Evolutionary conservation across 2,329 filamentous ascomycete genomes (phyloP), one percentile per base, ranked within the genome.

Genomic region (Colletotrichum theobromicola): DNA sequence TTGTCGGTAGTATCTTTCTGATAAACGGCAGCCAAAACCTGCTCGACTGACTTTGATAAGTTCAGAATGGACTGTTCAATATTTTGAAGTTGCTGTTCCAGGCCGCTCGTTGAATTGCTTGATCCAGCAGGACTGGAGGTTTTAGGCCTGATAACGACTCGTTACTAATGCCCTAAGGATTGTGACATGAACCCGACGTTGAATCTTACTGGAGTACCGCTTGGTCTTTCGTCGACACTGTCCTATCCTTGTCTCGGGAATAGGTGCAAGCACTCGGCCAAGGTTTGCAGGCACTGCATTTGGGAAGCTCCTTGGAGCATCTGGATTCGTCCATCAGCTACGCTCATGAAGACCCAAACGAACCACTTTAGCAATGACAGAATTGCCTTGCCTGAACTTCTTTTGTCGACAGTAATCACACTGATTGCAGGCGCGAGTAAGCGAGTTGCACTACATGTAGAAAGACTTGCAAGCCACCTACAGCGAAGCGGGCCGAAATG

Each of bases 351-450:
- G 9, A 35, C 6, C 57, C 24, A 13, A 10, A 15, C 16, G 15
- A 18, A 18, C 53, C 8, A 15, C 5, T 18, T 34, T 12, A 15
- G 16, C 26, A n/a, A 4, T 7, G 4, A 4, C 7, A n/a, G n/a
- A 30, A 2, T 21, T n/a, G 37, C 7, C 6, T 42, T 21, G 67
- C 68, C 63, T 58, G 34, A 67, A 50, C 34, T 71, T 71, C 50
- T 67, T 71, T n/a, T 71, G 68, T n/a, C 68, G 46, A 26, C 68
- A 71, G 34, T 71, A 67, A 12, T 71, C 62, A 18, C 68, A 71
- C 68, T 60, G n/a, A 2, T 24, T 15, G 3, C 2, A 21, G 61
- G 10, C 21, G n/a, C n/a, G n/a, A 62, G 13, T 62, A 34, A 18
- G 13, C n/a, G 24, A 7, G 10, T n/a, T 37, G 28, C 15, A 21